A percentile compares a stretch with the other conserved stretches of the same genome.
Evolutionary conservation across 352 stramenopile genomes (phyloP).

Genomic region (Elongisporangium senticosum): DNA sequence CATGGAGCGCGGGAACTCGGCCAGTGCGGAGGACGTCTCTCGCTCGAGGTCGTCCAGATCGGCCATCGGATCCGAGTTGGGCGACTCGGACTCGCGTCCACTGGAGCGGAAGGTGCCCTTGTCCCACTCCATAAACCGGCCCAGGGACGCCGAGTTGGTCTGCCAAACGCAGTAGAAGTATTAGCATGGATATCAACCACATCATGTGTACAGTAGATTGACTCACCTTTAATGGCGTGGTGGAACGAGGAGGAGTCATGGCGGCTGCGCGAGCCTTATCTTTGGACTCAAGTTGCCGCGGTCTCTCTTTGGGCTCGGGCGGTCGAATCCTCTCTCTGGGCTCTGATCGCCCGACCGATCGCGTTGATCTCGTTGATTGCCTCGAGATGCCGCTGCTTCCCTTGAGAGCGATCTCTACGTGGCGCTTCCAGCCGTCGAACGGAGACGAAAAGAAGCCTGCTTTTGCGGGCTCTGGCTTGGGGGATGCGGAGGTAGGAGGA

Average conservation of each 20-base stretch:
- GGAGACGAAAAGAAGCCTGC: neutral
- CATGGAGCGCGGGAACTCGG: neutral
- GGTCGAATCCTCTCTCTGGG: neutral
- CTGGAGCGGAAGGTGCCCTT: constrained; percentile 8
- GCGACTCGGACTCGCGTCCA: constrained; percentile 6
- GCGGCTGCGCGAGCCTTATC: neutral
- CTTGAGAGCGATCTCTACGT: neutral
- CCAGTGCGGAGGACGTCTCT: constrained; percentile 3
- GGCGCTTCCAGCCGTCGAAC: neutral
- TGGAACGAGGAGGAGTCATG: neutral
- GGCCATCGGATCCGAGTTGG: neutral
- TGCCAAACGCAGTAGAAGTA: neutral
- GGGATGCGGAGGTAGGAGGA: neutral
- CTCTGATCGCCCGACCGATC: neutral
- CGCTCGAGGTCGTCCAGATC: constrained; percentile 11
- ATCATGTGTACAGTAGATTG: neutral
- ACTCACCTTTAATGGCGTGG: neutral
- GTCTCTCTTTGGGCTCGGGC: neutral
- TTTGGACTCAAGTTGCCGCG: neutral
- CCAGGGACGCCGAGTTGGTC: constrained; percentile 1
- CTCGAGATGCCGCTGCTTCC: neutral
- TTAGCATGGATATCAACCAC: neutral
- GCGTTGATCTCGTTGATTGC: neutral
- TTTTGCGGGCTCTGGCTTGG: neutral
- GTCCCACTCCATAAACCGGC: constrained; percentile 9